Base-by-base conservation (phyloP, 768 basidiomycete genomes). In the Gymnopilus dilepis region DNA sequence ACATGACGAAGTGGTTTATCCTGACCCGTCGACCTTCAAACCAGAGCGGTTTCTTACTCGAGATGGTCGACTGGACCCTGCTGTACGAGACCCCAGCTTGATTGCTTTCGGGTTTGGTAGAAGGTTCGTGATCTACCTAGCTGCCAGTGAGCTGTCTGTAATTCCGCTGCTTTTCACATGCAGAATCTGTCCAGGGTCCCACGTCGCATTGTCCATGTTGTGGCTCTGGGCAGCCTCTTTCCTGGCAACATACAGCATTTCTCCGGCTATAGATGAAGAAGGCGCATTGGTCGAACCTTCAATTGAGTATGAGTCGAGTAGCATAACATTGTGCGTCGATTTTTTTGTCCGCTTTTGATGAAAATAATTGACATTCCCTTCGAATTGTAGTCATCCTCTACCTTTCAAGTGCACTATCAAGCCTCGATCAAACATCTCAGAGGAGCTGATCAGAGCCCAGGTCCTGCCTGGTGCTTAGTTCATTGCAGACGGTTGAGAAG, bases 1-100 rank as follows among this genome's bases (percentile, higher is more conserved):
- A 22, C 69, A 73, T 43, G 65, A 76, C 58, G 67, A 71, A 13
- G 64, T 68, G 22, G 65, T 67, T 22, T 77, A 76, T 57, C 72
- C 75, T 17, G 65, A 78, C 9, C 74, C 78, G 12, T 28, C 61
- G 26, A 62, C 63, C 26, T 85, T 79, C 66, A 72, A 70, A 9
- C 84, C 84, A 6, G 80, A 76, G 26, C 78, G 84, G 11, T 83
- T 78, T 70, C 65, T 83, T 22, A 61, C 71, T 8, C 73, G 80
- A 59, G 52, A 38, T 21, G 78, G 77, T 28, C 73, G 75, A 19
- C 65, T 76, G 3, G 61, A 73, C 45, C 65, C 67, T 34, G 65
- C 74, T 4, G 72, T 77, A 31, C 37, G 31, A 3, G 78, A 81
- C 42, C 74, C 83, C 17, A 66, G 72, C 50, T 65, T 69, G 9